Conservation (phyloP, 148 eudicot genomes). For the Arbutus unedo region DNA sequence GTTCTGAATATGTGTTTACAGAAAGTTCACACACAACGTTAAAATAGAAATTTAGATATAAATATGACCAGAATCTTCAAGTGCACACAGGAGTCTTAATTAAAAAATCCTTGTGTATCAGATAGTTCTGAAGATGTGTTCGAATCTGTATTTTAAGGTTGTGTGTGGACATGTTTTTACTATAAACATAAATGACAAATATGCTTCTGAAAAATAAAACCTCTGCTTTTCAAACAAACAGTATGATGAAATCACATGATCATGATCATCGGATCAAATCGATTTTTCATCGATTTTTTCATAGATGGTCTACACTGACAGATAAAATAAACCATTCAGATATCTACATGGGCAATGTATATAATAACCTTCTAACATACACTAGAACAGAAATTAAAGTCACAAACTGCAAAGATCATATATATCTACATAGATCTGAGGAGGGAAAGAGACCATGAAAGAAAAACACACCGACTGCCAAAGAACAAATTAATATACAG, state of each 20-base stretch:
- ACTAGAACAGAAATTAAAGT: not conserved
- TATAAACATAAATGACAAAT: no score
- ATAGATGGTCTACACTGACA: not conserved
- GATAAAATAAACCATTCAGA: not conserved
- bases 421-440: not conserved
- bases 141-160: no score
- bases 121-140: no score
- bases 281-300: not conserved
- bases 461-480: not conserved
- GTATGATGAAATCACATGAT: not conserved
- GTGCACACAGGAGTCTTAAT: no score
- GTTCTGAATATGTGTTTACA: no score
- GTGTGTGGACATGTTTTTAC: no score
- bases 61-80: no score
- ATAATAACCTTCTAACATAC: not conserved
- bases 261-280: not conserved
- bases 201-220: not conserved
- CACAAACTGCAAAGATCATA: not conserved
- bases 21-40: no score
- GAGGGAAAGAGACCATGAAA: not conserved
- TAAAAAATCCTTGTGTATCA: no score
- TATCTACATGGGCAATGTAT: not conserved
- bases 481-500: conserved; percentile 21
- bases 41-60: no score
- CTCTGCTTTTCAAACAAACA: not conserved